These are phyloP conservation scores for Drosera spatulata DNA, from an alignment of 179 eudicot genomes.

Conservation along the genomic window DNA sequence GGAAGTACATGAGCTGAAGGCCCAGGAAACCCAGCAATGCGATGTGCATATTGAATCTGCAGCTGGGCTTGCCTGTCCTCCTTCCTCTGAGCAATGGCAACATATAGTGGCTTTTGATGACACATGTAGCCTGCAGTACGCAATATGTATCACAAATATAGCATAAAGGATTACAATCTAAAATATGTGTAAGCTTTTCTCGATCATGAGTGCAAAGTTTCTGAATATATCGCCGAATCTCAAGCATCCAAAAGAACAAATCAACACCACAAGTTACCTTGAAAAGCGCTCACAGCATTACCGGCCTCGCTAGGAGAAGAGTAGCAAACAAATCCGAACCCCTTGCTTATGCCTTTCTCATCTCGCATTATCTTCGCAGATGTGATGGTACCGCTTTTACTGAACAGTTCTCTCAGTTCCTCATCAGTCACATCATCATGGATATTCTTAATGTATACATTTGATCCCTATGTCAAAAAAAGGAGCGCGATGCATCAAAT, in stretches of 20 bases:
- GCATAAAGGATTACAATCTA: too few species aligned
- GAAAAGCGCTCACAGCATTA: conserved; percentile 48
- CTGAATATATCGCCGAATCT: not conserved
- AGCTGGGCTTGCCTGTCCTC: conserved; percentile 66
- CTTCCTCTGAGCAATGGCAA: too few species aligned
- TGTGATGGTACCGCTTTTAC: conserved; percentile 62
- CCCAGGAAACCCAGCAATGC: conserved; percentile 36
- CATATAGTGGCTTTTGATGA: conserved; percentile 13
- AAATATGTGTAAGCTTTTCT: too few species aligned
- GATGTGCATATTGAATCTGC: conserved; percentile 41
- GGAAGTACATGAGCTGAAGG: conserved; percentile 26
- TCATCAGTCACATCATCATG: conserved; percentile 53
- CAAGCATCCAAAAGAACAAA: too few species aligned
- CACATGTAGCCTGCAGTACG: conserved; percentile 39
- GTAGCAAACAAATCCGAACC: conserved; percentile 78
- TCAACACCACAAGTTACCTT: conserved; percentile 28
- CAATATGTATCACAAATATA: too few species aligned
- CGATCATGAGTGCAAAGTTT: not conserved
- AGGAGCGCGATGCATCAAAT: not conserved
- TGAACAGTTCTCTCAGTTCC: conserved; percentile 45
- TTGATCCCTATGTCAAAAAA: conserved; percentile 34
- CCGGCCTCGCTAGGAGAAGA: conserved; percentile 49
- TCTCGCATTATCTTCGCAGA: conserved; percentile 62
- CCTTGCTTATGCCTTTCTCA: conserved; percentile 60
- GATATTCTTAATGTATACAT: conserved; percentile 67